Evolutionary conservation across 2,329 filamentous ascomycete species (phyloP).

Genomic region (Venturia effusa): DNA sequence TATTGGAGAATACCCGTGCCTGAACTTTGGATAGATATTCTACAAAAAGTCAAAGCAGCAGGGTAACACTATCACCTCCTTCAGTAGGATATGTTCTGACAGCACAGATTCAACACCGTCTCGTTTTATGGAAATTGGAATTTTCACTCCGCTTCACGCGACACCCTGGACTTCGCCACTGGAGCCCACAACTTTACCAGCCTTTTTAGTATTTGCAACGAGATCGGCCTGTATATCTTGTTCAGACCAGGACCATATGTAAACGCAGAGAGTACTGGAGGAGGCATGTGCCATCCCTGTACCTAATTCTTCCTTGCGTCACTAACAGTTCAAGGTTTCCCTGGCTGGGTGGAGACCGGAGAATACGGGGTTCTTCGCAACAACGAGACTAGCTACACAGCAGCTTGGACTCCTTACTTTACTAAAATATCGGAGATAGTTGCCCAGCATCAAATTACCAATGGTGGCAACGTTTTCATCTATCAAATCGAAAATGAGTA

Average conservation of each 20-base stretch:
- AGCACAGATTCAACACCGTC: constrained; percentile 12
- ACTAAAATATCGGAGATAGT: constrained; percentile 40
- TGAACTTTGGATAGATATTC: constrained; percentile 14
- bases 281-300: constrained; percentile 40
- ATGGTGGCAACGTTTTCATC: constrained; percentile 68
- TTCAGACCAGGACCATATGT: constrained; percentile 20
- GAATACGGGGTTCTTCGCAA: constrained; percentile 44
- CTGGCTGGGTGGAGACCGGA: constrained; percentile 52
- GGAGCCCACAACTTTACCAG: constrained; percentile 13
- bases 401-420: constrained; percentile 45
- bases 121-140: constrained; percentile 15
- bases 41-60: constrained; percentile 14
- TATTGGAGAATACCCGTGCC: constrained; percentile 12
- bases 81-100: constrained; percentile 36
- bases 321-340: constrained; percentile 50
- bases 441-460: constrained; percentile 60
- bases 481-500: constrained; percentile 80
- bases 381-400: constrained; percentile 41
- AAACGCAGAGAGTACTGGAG: constrained; percentile 13
- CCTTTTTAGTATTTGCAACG: constrained; percentile 20
- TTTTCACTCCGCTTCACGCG: constrained; percentile 10
- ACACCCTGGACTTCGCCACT: constrained; percentile 11
- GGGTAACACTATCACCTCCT: constrained; percentile 36
- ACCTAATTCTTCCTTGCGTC: constrained; percentile 56
- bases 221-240: constrained; percentile 20